These are phyloP conservation scores for Ceriops decandra DNA, from an alignment of 345 rosid genomes.

Conservation along the genomic window DNA sequence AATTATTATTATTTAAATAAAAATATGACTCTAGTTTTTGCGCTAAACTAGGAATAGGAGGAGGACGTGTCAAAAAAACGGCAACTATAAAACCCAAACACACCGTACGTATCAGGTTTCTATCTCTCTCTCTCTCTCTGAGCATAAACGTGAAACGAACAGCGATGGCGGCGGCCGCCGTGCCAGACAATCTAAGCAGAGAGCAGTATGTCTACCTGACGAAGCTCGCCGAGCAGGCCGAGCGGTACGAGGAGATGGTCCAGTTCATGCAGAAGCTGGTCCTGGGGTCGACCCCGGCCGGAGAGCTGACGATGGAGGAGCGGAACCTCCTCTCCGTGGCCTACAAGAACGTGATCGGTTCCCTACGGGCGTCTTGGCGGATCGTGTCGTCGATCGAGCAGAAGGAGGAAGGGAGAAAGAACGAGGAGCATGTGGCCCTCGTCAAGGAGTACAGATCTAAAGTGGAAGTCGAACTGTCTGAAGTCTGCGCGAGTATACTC, in stretches of 20 bases:
- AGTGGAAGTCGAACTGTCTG: constrained; percentile 31
- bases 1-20: too few species aligned
- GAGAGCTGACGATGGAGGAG: constrained; percentile 34
- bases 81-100: not conserved
- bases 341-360: constrained; percentile 39
- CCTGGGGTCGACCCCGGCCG: constrained; percentile 10
- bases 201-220: constrained; percentile 27
- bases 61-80: not conserved
- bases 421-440: constrained; percentile 25
- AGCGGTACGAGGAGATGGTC: constrained; percentile 40
- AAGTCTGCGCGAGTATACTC: constrained; percentile 29
- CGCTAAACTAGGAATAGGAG: too few species aligned
- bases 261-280: constrained; percentile 35
- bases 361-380: constrained; percentile 37
- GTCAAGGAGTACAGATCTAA: constrained; percentile 35
- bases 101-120: not conserved
- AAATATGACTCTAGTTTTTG: too few species aligned
- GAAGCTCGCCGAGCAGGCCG: constrained; percentile 34
- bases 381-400: constrained; percentile 31
- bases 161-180: not conserved
- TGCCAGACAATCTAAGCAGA: not conserved
- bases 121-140: not conserved
- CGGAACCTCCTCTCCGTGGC: constrained; percentile 40
- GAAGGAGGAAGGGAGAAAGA: constrained; percentile 23
- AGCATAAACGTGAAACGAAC: not conserved